Evolutionary conservation across 768 basidiomycete species (phyloP), one percentile per base, ranked within the genome.

Genomic region (Trametopsis cervina): DNA sequence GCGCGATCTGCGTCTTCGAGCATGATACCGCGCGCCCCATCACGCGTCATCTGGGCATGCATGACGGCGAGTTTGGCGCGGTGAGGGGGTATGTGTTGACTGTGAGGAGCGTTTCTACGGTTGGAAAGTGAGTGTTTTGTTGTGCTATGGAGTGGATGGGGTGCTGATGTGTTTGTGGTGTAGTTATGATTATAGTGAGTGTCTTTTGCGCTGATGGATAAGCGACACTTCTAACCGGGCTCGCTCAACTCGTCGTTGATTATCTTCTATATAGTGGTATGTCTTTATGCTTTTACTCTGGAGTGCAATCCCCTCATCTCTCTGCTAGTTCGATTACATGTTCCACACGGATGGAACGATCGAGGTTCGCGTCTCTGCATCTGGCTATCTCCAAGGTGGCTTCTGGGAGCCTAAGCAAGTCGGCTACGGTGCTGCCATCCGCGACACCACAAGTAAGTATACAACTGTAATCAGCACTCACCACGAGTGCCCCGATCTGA

Each of bases 311-410:
- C n/a, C n/a, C n/a, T n/a, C n/a, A n/a, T n/a, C n/a, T n/a, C n/a
- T n/a, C n/a, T n/a, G n/a, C 9, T 47, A 64, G 72, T 83, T 82
- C 57, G 82, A 83, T 54, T 83, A 83, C 58, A 75, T 74, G 2
- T 83, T 83, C 68, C 73, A 77, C 49, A 59, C 81, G 15, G 82
- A 84, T 52, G 81, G 83, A 3, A 81, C 80, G 2, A 73, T 85
- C 20, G 82, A 85, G 64, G 78, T 83, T n/a, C 70, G 78, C 1
- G 25, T 83, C 15, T 83, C 81, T 6, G 82, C 83, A 0, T 82
- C 80, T 3, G 83, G 82, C 1, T 85, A 85, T 57, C 66, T 84
- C 45, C 82, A 83, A 64, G 80, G 77, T 38, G 80, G 76, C 11
- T 79, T 70, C 58, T 83, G 78, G 74, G 73, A 76, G 26, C 51